phyloP scores from a whole-genome alignment of 2,329 filamentous ascomycete species.

The Akanthomyces lecanii region DNA sequence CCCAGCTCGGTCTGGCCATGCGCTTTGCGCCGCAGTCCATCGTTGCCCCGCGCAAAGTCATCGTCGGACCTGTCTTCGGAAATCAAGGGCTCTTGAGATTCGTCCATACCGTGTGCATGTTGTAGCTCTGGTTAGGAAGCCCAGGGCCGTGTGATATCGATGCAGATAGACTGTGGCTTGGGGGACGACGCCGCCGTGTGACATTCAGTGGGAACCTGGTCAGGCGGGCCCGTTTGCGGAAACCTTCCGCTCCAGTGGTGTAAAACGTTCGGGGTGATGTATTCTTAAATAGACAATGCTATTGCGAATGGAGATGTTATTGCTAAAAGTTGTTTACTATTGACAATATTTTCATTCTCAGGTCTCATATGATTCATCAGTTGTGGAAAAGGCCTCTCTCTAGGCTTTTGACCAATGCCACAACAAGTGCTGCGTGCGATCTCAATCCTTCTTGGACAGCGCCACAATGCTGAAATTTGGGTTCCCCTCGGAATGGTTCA shows the following conservation, averaged over 20 bases:
- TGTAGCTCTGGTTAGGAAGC: background rate
- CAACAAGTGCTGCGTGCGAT: background rate
- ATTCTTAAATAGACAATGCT: too few relatives aligned
- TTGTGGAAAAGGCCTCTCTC: too few relatives aligned
- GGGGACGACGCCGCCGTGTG: background rate
- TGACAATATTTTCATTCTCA: too few relatives aligned
- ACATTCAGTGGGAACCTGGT: background rate
- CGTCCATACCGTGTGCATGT: conserved; percentile 28
- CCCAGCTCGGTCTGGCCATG: conserved; percentile 33
- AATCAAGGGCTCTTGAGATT: conserved; percentile 38
- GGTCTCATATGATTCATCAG: too few relatives aligned
- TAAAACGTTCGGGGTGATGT: too few relatives aligned
- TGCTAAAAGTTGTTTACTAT: too few relatives aligned
- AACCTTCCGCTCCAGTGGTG: too few relatives aligned
- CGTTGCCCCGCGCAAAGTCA: conserved; percentile 29
- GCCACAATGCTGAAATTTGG: conserved; percentile 39
- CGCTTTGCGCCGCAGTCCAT: conserved; percentile 28
- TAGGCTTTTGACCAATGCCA: too few relatives aligned
- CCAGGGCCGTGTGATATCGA: background rate
- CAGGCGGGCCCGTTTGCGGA: background rate
- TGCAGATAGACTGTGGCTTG: background rate
- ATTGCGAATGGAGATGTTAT: too few relatives aligned
- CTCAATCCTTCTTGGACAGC: conserved; percentile 24
- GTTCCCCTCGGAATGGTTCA: conserved; percentile 34
- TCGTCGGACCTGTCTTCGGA: conserved; percentile 26